Evolutionary conservation across 345 rosid species (phyloP).

Genomic region (Camelina laxa): DNA sequence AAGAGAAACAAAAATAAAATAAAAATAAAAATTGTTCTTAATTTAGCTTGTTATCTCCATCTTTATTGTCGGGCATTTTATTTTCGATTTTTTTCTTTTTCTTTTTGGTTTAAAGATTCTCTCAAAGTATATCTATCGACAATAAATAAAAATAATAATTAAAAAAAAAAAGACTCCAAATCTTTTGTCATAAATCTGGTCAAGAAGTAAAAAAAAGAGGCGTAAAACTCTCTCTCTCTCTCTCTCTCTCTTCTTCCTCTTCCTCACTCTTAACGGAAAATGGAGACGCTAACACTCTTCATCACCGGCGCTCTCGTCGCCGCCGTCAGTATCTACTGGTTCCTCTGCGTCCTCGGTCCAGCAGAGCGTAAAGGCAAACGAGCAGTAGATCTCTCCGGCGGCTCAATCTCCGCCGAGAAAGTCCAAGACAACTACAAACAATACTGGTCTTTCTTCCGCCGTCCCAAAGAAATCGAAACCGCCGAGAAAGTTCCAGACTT

Average conservation of each 20-base stretch:
- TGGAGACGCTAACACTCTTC: slow-evolving; percentile 69
- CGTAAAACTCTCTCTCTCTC: not conserved
- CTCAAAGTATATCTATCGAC: too few relatives aligned
- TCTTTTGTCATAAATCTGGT: not conserved
- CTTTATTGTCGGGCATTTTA: too few relatives aligned
- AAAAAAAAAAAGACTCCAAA: too few relatives aligned
- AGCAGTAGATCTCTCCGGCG: slow-evolving; percentile 83
- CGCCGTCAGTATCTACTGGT: slow-evolving; percentile 86
- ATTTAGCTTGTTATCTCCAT: not conserved
- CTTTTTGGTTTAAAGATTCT: too few relatives aligned
- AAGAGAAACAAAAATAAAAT: too few relatives aligned
- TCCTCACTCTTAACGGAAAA: slow-evolving; percentile 1
- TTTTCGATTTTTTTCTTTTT: too few relatives aligned
- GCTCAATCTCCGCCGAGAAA: slow-evolving; percentile 91
- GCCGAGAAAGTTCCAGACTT: slow-evolving; percentile 90
- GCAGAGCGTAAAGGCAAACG: slow-evolving; percentile 87
- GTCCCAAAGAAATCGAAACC: slow-evolving; percentile 90
- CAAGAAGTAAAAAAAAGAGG: slow-evolving; percentile 4
- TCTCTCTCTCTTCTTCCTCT: not conserved
- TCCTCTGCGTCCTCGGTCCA: slow-evolving; percentile 83
- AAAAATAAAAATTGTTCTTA: not conserved
- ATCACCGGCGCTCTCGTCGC: slow-evolving; percentile 77
- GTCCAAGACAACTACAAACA: slow-evolving; percentile 81
- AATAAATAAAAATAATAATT: too few relatives aligned
- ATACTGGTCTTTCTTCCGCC: slow-evolving; percentile 93